Conservation (phyloP, 1,284 basidiomycete species). For the Hemileia vastatrix region DNA sequence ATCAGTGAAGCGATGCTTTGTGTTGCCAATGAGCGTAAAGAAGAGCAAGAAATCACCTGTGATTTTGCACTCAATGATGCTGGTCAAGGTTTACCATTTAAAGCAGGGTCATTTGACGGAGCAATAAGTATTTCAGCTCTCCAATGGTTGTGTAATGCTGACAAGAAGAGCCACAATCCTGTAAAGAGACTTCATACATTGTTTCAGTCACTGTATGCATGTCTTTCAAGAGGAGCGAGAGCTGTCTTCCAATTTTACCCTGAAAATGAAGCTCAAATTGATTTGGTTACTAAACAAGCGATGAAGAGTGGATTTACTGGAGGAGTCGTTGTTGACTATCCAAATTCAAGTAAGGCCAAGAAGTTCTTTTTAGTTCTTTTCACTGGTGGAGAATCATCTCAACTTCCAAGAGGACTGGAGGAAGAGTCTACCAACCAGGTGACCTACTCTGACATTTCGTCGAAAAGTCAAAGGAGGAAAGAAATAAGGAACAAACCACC, state of each 20-base stretch:
- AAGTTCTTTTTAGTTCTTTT: slow-evolving; percentile 43
- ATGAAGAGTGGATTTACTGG: slow-evolving; percentile 94
- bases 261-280: slow-evolving; percentile 85
- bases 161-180: slow-evolving; percentile 83
- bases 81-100: slow-evolving; percentile 56
- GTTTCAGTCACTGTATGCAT: slow-evolving; percentile 91
- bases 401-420: slow-evolving; percentile 10
- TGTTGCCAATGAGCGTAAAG: slow-evolving; percentile 47
- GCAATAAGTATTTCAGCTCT: slow-evolving; percentile 97
- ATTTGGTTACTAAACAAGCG: slow-evolving; percentile 84
- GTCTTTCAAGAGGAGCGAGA: slow-evolving; percentile 79
- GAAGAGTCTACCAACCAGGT: too few species aligned
- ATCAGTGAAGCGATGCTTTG: slow-evolving; percentile 95
- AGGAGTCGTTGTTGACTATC: slow-evolving; percentile 83
- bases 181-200: slow-evolving; percentile 82
- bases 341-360: slow-evolving; percentile 44
- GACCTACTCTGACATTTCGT: too few species aligned
- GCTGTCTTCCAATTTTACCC: slow-evolving; percentile 96
- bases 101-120: slow-evolving; percentile 93
- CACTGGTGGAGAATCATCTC: slow-evolving; percentile 10
- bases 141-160: slow-evolving; percentile 97
- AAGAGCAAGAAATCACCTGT: too few species aligned
- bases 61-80: slow-evolving; percentile 55
- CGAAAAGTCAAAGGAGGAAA: too few species aligned
- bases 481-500: too few species aligned